Conservation (phyloP, 2,329 filamentous ascomycete species). For the Cladophialophora exuberans region DNA sequence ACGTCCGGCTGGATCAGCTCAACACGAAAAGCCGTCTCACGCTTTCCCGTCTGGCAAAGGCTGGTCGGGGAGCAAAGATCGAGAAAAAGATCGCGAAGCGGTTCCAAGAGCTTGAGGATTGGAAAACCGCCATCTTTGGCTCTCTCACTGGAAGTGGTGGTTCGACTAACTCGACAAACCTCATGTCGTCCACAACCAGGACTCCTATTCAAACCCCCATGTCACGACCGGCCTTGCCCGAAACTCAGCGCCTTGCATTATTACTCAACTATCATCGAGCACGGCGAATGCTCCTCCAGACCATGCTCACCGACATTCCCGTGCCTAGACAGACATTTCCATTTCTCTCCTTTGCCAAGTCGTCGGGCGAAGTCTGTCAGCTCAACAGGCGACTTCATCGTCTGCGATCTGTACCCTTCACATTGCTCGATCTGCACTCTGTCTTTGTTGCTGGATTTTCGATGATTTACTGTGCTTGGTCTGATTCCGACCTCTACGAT, state of each 20-base stretch:
- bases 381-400: slow-evolving; percentile 19
- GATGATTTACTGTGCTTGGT: slow-evolving; percentile 15
- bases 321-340: slow-evolving; percentile 7
- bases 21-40: slow-evolving; percentile 16
- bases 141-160: background rate
- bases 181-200: slow-evolving; percentile 3
- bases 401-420: slow-evolving; percentile 15
- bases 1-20: slow-evolving; percentile 13
- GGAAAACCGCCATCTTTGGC: slow-evolving; percentile 14
- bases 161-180: background rate
- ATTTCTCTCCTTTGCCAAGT: slow-evolving; percentile 12
- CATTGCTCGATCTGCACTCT: slow-evolving; percentile 16
- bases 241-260: slow-evolving; percentile 11
- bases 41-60: slow-evolving; percentile 5
- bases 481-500: slow-evolving; percentile 14
- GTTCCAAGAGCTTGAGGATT: slow-evolving; percentile 17
- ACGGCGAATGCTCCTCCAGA: slow-evolving; percentile 13
- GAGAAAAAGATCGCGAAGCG: slow-evolving; percentile 17
- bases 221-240: slow-evolving; percentile 5
- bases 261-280: slow-evolving; percentile 19
- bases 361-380: slow-evolving; percentile 19
- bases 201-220: slow-evolving; percentile 6
- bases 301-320: slow-evolving; percentile 13
- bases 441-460: slow-evolving; percentile 20
- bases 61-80: background rate